These are phyloP conservation scores for Fusarium albosuccineum DNA, from an alignment of 2,329 filamentous ascomycete genomes.

Conservation along the genomic window DNA sequence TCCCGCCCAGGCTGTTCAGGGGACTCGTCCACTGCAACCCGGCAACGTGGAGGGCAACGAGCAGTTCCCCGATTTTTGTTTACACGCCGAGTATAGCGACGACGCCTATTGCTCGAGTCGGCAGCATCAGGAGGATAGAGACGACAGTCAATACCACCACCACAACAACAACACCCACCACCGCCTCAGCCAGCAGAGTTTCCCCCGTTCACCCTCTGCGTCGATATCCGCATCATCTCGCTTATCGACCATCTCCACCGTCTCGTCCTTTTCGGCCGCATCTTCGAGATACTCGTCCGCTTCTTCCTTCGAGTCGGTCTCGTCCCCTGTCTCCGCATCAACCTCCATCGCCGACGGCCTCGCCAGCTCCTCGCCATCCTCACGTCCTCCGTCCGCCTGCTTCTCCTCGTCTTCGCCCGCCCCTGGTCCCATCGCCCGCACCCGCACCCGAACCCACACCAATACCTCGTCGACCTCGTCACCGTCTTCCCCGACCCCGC, in stretches of 20 bases:
- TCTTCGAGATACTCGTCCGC: slow-evolving; percentile 40
- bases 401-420: slow-evolving; percentile 32
- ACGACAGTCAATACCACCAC: slow-evolving; percentile 28
- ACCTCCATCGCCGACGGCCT: slow-evolving; percentile 29
- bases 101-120: slow-evolving; percentile 25
- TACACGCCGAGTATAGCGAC: slow-evolving; percentile 48
- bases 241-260: slow-evolving; percentile 45
- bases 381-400: slow-evolving; percentile 17
- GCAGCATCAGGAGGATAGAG: slow-evolving; percentile 20
- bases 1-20: slow-evolving; percentile 38
- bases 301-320: slow-evolving; percentile 36
- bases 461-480: slow-evolving; percentile 43
- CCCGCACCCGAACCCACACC: slow-evolving; percentile 39
- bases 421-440: slow-evolving; percentile 30
- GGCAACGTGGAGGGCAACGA: slow-evolving; percentile 54
- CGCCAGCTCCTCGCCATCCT: slow-evolving; percentile 20
- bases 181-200: slow-evolving; percentile 44
- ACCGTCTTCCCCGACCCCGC: slow-evolving; percentile 49
- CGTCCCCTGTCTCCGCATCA: slow-evolving; percentile 39
- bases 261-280: slow-evolving; percentile 35
- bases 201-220: slow-evolving; percentile 44
- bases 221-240: slow-evolving; percentile 42
- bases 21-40: slow-evolving; percentile 49
- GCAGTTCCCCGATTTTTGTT: slow-evolving; percentile 60
- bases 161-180: slow-evolving; percentile 44